Conservation (phyloP, 345 rosid species). For the Eucalyptus coolabah region DNA sequence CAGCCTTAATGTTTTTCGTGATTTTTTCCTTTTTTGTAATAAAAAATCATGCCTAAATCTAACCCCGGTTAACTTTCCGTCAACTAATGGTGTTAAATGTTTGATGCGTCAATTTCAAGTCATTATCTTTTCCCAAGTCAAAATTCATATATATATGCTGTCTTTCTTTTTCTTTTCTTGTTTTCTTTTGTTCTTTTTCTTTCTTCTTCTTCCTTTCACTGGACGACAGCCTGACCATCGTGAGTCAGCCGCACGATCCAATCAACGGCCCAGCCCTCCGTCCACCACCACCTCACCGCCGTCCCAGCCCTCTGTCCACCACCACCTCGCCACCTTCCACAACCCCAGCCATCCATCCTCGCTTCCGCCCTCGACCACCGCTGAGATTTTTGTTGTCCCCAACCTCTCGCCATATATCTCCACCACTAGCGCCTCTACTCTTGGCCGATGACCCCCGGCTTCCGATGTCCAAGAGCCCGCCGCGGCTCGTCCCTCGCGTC, state of each 20-base stretch:
- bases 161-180: neutral
- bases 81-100: too few species aligned
- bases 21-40: too few species aligned
- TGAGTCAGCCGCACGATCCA: neutral
- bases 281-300: too few species aligned
- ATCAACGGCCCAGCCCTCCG: neutral
- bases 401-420: neutral
- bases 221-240: neutral
- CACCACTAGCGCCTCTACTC: neutral
- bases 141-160: neutral
- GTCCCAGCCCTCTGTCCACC: too few species aligned
- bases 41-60: too few species aligned
- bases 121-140: neutral
- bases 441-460: neutral
- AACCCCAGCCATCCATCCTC: neutral
- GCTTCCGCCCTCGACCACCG: too few species aligned
- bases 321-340: neutral
- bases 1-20: too few species aligned
- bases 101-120: neutral
- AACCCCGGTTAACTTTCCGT: too few species aligned
- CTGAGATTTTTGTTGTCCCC: neutral
- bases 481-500: fast-evolving
- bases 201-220: neutral
- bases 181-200: neutral
- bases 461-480: neutral